Evolutionary conservation across 129 eudicot genomes (phyloP).

Genomic region (Escallonia herrerae): DNA sequence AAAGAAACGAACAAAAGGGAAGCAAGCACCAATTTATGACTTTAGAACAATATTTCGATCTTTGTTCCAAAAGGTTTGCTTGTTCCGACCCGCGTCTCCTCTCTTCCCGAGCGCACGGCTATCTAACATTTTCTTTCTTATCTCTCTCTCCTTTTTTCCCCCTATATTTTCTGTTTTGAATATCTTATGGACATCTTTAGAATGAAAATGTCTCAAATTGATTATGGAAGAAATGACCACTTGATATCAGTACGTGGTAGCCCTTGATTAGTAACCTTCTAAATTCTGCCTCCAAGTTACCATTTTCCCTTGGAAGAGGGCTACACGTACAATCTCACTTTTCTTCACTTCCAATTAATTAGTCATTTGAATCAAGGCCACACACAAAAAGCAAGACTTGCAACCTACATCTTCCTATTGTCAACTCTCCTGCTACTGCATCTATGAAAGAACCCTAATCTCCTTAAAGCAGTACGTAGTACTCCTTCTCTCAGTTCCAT

Average conservation of each 20-base stretch:
- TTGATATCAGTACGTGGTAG: background rate
- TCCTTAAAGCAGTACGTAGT: background rate
- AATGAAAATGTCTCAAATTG: no score
- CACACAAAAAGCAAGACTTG: slow-evolving; percentile 7
- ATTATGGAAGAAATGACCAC: background rate
- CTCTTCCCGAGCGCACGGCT: no score
- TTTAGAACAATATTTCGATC: no score
- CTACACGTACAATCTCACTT: background rate
- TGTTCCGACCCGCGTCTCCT: no score
- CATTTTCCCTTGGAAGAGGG: background rate
- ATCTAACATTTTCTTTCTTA: no score
- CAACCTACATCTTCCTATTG: slow-evolving; percentile 5
- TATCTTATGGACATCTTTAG: no score
- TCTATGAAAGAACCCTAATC: background rate
- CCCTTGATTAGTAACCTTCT: background rate
- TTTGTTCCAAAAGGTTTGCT: no score
- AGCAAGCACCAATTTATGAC: no score
- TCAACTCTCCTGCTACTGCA: background rate
- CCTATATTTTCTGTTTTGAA: no score
- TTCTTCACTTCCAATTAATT: slow-evolving; percentile 1
- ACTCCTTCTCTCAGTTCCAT: background rate
- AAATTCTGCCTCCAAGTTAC: background rate
- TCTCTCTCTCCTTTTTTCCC: no score
- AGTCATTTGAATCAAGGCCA: slow-evolving; percentile 15
- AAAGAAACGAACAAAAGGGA: no score